Evolutionary conservation across 805 yeast genomes (phyloP), one percentile per base, ranked within the genome.

Genomic region (Cyberlindnera misumaiensis): DNA sequence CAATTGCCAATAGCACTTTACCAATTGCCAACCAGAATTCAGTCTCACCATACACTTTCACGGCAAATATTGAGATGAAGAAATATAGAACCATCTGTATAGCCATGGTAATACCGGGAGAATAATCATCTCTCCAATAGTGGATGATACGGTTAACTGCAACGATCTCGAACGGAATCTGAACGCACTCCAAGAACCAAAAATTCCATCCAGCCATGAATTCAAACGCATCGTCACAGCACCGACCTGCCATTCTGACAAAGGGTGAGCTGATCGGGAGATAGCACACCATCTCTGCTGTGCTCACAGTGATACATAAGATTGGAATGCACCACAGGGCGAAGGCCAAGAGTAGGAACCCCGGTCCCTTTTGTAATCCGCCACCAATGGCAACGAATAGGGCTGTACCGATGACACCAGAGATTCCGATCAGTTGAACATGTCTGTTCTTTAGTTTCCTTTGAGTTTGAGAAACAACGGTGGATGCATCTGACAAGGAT

Each of bases 321-420:
- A 84, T 75, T 1, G 89, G 82, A 24, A 81, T 53, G 45, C 84
- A 79, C 85, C 90, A 83, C 12, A 79, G 40, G 1, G 74, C 55
- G 53, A 81, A 84, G 0, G 79, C 80, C 4, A 84, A 53, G n/a
- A 85, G 59, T 33, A 84, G 62, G 32, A 74, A 75, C 5, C 75
- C 82, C 0, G 90, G 82, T 1, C 94, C 94, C 36, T 83, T 88
- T 24, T 70, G 65, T 24, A 85, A 60, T 1, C 77, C 83, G 34
- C 67, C 60, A 11, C 88, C 88, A 40, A 82, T 80, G 18, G 85
- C 73, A 5, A 83, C 87, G 47, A 84, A 84, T 6, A 84, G 62
- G 8, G 84, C 90, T 2, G 90, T 80, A 29, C 94, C 94, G 46
- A 84, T 81, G 29, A 86, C 80, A 37, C 90, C 93, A 14, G 90